These are phyloP conservation scores for Candida lessepsii DNA, from an alignment of 805 yeast species.

Conservation along the genomic window DNA sequence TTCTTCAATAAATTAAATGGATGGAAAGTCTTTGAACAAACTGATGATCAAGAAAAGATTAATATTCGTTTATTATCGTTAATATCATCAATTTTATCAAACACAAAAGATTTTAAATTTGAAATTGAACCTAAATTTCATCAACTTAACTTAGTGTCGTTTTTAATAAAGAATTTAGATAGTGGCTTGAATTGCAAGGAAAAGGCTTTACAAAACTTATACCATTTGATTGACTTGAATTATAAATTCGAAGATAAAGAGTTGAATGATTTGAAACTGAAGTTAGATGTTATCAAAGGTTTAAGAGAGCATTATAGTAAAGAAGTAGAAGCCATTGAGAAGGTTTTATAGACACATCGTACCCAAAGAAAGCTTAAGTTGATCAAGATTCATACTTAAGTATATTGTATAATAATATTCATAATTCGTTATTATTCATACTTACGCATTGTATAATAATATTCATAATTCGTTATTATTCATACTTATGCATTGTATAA, in stretches of 20 bases:
- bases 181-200: slow-evolving; percentile 55
- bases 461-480: too few relatives aligned
- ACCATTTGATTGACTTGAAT: slow-evolving; percentile 41
- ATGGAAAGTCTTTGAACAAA: slow-evolving; percentile 47
- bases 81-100: slow-evolving; percentile 57
- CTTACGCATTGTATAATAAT: too few relatives aligned
- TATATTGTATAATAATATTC: too few relatives aligned
- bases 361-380: too few relatives aligned
- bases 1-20: slow-evolving; percentile 60
- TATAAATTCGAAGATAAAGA: slow-evolving; percentile 50
- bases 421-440: too few relatives aligned
- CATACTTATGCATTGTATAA: too few relatives aligned
- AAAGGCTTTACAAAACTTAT: slow-evolving; percentile 51
- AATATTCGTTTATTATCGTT: slow-evolving; percentile 56
- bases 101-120: slow-evolving; percentile 37
- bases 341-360: background rate
- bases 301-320: slow-evolving; percentile 51
- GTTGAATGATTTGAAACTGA: slow-evolving; percentile 30
- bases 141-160: slow-evolving; percentile 29
- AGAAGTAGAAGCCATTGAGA: slow-evolving; percentile 47
- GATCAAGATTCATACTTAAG: too few relatives aligned
- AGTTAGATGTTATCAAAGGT: slow-evolving; percentile 27
- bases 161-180: slow-evolving; percentile 30
- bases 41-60: slow-evolving; percentile 37
- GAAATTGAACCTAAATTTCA: slow-evolving; percentile 41